Conservation (phyloP, 1,284 basidiomycete genomes). For the Marasmius oreades region DNA sequence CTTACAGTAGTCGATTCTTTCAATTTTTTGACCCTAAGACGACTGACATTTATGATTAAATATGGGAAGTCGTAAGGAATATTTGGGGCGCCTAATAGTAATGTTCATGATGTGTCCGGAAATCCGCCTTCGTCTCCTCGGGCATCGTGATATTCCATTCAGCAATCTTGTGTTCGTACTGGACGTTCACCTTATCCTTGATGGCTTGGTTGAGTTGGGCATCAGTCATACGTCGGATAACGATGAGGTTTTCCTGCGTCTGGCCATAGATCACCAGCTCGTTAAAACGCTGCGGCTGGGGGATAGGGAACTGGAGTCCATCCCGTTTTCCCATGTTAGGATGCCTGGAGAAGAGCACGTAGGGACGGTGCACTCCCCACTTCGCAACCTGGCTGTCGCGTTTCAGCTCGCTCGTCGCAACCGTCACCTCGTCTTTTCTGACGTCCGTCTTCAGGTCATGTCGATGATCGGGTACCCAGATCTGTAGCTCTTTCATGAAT, state of each 20-base stretch:
- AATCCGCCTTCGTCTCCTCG: background rate
- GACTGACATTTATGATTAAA: too few species aligned
- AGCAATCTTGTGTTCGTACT: background rate
- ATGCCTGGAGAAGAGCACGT: conserved; percentile 14
- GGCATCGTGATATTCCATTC: conserved; percentile 3
- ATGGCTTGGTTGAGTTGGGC: background rate
- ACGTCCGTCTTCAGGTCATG: background rate
- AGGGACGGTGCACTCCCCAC: conserved; percentile 15
- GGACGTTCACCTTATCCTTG: background rate
- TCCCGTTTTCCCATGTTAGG: conserved; percentile 9
- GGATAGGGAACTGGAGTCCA: background rate
- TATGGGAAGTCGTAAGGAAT: too few species aligned
- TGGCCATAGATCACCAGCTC: conserved; percentile 16
- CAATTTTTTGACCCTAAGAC: too few species aligned
- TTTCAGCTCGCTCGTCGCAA: conserved; percentile 5
- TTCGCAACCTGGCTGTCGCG: conserved; percentile 6
- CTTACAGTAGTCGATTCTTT: too few species aligned
- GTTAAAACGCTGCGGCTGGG: conserved; percentile 5
- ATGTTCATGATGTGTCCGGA: background rate
- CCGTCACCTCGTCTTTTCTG: background rate
- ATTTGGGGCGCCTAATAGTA: background rate
- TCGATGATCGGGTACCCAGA: conserved; percentile 12
- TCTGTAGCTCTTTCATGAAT: conserved; percentile 1
- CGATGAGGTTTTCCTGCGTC: conserved; percentile 12
- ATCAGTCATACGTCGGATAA: background rate